Evolutionary conservation across 106 monocot species (phyloP), one percentile per base, ranked within the genome.

Genomic region (Narthecium ossifragum): DNA sequence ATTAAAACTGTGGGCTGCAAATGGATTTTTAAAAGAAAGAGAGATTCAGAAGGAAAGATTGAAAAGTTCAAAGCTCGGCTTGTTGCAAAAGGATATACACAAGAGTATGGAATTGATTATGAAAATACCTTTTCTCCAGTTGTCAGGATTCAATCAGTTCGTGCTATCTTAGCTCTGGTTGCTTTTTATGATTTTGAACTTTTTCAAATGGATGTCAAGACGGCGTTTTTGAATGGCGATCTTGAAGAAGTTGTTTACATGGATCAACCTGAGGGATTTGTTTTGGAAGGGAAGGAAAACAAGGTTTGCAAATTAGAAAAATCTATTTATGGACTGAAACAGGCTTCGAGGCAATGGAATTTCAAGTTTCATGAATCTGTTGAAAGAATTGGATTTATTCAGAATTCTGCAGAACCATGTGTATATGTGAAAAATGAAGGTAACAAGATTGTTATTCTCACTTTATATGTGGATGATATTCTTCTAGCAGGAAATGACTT

Each of bases 391-490:
- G 23, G 26, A 5, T 65, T 65, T 65, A 5, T 10, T 15, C 49
- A 22, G 26, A 54, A 3, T 28, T 5, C 31, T 5, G 32, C 18
- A 26, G 36, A 53, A 40, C 11, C 22, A 6, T 41, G 53, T 11
- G 5, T 55, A 2, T 66, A 54, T 41, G 3, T 36, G 1, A 66
- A 54, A 34, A 1, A 12, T 1, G 18, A 40, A 36, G 29, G 29
- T 2, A 7, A 24, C 13, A 25, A n/a, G 10, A 32, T 54, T 15
- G 10, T 40, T 0, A 5, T 27, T 28, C 4, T 66, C 0, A 1
- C 24, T n/a, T 12, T 55, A 6, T 66, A 66, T 66, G 51, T 64
- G 12, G 36, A 64, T 51, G 33, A 64, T 22, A 64, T 64, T 5
- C 12, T 64, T 1, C 18, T 54, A n/a, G 25, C 40, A 39, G 31